Evolutionary conservation across 352 stramenopile genomes (phyloP), one percentile per base, ranked within the genome.

Genomic region (Phytophthora melonis): DNA sequence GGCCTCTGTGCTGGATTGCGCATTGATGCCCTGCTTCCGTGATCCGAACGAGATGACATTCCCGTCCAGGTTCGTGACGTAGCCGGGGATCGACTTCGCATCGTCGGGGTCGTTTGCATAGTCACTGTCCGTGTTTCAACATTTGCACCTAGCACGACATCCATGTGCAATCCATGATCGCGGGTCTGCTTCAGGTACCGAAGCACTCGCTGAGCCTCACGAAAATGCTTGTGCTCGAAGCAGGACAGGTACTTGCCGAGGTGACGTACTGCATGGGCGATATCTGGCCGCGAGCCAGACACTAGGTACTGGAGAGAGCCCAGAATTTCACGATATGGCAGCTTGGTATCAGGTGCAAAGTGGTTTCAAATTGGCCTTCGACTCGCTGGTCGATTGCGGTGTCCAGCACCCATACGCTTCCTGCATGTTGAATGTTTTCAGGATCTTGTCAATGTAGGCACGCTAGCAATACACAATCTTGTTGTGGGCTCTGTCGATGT

Each of bases 1-100:
- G 0, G 68, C 67, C 19, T 78, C 71, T 5, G 67, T 78, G 0
- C 71, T 85, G 3, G 72, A 78, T 0, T 70, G 52, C 0, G 78
- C 67, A 13, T 77, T 78, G 36, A 81, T 63, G 5, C 54, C 61
- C 61, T 79, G 74, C 30, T 84, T 84, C 4, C 62, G 47, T 0
- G 70, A 81, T 0, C 32, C 74, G 19, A 77, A 84, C 4, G 57
- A 72, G 8, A 84, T 69, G 1, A 57, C 66, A 5, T 71, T 73
- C 1, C 61, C 71, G 34, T 81, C 62, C 0, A 81, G 30, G 13
- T 66, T 30, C 7, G 68, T 78, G 4, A 80, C 66, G 47, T 79
- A 18, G 25, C 11, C 72, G 13, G 63, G 77, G 8, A 81, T 53
- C 5, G 32, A 75, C 47, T 72, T 70, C 3, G 70, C 16, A 39